Conservation (phyloP, 2,329 filamentous ascomycete genomes). For the Trichoderma harzianum region DNA sequence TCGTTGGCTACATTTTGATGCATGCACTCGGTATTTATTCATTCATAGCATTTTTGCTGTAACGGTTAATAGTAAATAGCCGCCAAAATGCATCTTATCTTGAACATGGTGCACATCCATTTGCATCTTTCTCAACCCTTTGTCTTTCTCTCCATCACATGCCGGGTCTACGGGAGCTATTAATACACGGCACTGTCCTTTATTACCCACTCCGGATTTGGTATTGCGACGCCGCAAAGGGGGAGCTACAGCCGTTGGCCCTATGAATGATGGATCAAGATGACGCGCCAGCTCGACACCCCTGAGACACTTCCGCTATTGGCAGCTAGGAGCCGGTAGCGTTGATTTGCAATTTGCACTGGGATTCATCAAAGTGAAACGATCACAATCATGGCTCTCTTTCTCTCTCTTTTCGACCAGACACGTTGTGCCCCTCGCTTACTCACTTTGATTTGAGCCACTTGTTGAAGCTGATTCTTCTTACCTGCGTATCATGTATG, state of each 20-base stretch:
- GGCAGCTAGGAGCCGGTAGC: not conserved
- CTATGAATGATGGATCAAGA: not conserved
- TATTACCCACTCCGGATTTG: not conserved
- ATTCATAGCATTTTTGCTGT: not conserved
- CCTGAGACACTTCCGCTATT: not conserved
- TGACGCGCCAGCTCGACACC: not conserved
- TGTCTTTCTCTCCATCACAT: not conserved
- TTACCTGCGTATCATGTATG: not conserved
- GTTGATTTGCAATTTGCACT: not conserved
- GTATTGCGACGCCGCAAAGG: not conserved
- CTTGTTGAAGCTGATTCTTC: not conserved
- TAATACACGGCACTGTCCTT: not conserved
- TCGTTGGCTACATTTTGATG: not conserved
- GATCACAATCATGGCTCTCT: not conserved
- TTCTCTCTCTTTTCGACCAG: not conserved
- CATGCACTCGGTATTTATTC: not conserved
- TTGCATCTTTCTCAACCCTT: not conserved
- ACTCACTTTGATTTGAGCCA: not conserved
- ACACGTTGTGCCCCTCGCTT: not conserved
- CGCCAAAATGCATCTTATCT: not conserved
- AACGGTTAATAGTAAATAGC: not conserved
- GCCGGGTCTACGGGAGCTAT: not conserved
- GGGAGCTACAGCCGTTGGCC: not conserved
- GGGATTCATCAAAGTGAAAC: not conserved
- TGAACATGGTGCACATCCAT: not conserved